Evolutionary conservation across 2,329 filamentous ascomycete species (phyloP).

Genomic region (Nothophaeocryptopus gaeumannii): DNA sequence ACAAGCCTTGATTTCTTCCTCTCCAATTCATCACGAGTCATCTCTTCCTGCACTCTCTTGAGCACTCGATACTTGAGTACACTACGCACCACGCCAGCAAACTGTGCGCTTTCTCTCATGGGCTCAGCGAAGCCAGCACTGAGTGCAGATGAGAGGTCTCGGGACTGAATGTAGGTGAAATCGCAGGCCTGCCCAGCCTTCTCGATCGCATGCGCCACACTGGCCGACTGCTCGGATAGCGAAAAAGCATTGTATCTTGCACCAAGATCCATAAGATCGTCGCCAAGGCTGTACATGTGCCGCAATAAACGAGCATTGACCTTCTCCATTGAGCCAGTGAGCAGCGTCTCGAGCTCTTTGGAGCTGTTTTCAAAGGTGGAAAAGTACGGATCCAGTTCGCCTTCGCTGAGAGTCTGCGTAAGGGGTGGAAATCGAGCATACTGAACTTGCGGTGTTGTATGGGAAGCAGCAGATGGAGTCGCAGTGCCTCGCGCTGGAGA

Average conservation of each 20-base stretch:
- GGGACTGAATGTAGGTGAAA: conserved; percentile 91
- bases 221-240: conserved; percentile 83
- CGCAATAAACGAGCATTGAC: conserved; percentile 86
- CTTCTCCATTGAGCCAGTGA: conserved; percentile 94
- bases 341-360: conserved; percentile 81
- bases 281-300: conserved; percentile 77
- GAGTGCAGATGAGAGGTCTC: conserved; percentile 82
- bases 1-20: conserved; percentile 83
- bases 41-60: conserved; percentile 94
- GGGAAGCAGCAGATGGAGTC: conserved; percentile 53
- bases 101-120: conserved; percentile 96
- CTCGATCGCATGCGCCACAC: conserved; percentile 88
- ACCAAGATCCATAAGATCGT: conserved; percentile 87
- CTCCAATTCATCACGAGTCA: conserved; percentile 87
- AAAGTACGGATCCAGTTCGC: conserved; percentile 94
- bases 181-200: conserved; percentile 92
- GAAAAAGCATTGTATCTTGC: conserved; percentile 98
- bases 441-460: conserved; percentile 59
- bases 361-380: conserved; percentile 88
- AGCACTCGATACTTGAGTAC: conserved; percentile 87
- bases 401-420: conserved; percentile 71
- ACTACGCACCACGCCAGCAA: conserved; percentile 86
- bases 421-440: conserved; percentile 81
- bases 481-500: conserved; percentile 53
- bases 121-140: conserved; percentile 94